Base-by-base conservation (phyloP, 2,329 filamentous ascomycete species). In the Exophiala lecanii-corni region DNA sequence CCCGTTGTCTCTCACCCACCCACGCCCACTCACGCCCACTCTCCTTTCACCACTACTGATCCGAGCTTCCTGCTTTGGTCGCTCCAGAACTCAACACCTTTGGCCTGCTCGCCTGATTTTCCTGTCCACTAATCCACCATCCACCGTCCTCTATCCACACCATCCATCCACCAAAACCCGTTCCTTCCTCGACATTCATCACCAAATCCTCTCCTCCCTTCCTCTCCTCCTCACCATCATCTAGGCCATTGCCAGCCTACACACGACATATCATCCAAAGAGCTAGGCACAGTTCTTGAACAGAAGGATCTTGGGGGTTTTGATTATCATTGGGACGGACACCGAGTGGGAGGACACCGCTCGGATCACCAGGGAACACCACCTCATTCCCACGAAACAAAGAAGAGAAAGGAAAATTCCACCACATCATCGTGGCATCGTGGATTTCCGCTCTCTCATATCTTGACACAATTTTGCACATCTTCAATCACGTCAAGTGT, bases 51-150 rank as follows among this genome's bases (percentile, higher is more conserved):
- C 47, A 55, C 36, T 36, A 45, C 23, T 46, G 49, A 49, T 49
- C 49, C 48, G 45, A 45, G 43, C 39, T 45, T 42, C 17, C 44
- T 41, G 38, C 39, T 46, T 50, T 43, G 50, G 40, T 34, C 41
- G 38, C 46, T 53, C 46, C 43, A 50, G 47, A n/a, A 50, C 49
- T 49, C 50, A 53, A 50, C 50, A 43, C 46, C 50, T 50, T 53
- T 45, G 32, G 21, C 33, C 26, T 32, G 35, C 38, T 41, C 41
- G 38, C 45, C 49, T 41, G 43, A 40, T 45, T 46, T 51, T 45
- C 45, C 41, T 32, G 31, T 36, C 38, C 32, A 40, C 36, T 36
- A 40, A 26, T 43, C 42, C 41, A 46, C 39, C 35, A 43, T 28
- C 26, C n/a, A n/a, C n/a, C n/a, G n/a, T n/a, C n/a, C n/a, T n/a